These are phyloP conservation scores for Hibiscus mutabilis DNA, from an alignment of 345 rosid species.

Conservation along the genomic window DNA sequence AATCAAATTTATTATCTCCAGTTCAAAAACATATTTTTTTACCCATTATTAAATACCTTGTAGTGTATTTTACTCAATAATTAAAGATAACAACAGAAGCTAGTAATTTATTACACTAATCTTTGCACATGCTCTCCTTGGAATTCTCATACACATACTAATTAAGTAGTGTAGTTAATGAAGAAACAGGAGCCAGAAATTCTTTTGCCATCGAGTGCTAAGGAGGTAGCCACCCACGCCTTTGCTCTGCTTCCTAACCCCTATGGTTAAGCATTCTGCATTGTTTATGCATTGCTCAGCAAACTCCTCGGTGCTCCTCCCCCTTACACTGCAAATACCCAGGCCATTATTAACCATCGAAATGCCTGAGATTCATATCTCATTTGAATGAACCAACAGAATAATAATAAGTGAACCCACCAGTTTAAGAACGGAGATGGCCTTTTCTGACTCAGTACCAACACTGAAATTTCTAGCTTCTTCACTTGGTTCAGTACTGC, in stretches of 20 bases:
- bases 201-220: not conserved
- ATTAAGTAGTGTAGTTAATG: no score
- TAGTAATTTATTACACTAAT: no score
- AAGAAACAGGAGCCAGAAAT: not conserved
- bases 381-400: not conserved
- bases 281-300: not conserved
- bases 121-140: no score
- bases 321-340: not conserved
- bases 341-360: not conserved
- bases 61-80: no score
- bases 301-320: not conserved
- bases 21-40: no score
- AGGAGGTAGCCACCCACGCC: not conserved
- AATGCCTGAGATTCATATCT: not conserved
- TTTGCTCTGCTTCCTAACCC: not conserved
- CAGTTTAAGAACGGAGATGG: slow-evolving; percentile 57
- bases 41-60: no score
- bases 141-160: no score
- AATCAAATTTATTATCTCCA: no score
- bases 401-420: slow-evolving; percentile 24
- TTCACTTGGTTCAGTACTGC: slow-evolving; percentile 86
- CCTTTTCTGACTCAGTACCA: slow-evolving; percentile 81
- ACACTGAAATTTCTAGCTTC: slow-evolving; percentile 79
- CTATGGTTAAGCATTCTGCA: not conserved
- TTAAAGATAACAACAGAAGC: no score